Percentiles rank a stretch among this genome's conserved stretches.
Evolutionary conservation across 2,329 filamentous ascomycete genomes (phyloP).

Genomic region (Pezizomycotina sp.): DNA sequence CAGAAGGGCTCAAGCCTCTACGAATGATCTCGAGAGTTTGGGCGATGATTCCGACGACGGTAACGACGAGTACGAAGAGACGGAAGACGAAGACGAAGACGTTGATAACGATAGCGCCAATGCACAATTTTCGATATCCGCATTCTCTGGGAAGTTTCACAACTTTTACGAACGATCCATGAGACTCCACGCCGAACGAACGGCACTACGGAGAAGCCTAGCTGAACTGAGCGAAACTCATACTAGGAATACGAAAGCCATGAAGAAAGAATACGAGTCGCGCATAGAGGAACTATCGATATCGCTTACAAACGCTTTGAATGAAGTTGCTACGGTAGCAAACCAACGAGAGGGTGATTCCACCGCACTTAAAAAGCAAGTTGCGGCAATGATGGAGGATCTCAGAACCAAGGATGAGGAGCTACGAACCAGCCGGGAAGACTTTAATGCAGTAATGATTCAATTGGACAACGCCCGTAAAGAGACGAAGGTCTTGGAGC

Average conservation of each 20-base stretch:
- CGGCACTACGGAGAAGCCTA: constrained; percentile 75
- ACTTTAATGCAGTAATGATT: constrained; percentile 31
- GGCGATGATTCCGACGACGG: constrained; percentile 41
- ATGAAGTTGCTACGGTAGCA: too few relatives aligned
- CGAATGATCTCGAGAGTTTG: too few relatives aligned
- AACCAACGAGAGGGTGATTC: too few relatives aligned
- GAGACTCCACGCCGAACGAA: constrained; percentile 69
- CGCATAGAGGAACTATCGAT: constrained; percentile 14
- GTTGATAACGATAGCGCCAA: too few relatives aligned
- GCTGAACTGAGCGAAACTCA: constrained; percentile 70
- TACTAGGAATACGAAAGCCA: constrained; percentile 11
- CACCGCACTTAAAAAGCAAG: constrained; percentile 80
- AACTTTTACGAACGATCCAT: constrained; percentile 63
- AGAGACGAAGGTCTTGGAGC: too few relatives aligned
- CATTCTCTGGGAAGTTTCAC: constrained; percentile 64
- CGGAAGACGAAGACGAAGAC: constrained; percentile 44
- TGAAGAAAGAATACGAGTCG: constrained; percentile 11
- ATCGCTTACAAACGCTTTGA: constrained; percentile 17
- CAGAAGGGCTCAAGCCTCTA: too few relatives aligned
- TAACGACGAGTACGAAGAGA: constrained; percentile 43
- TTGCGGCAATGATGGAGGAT: too few relatives aligned
- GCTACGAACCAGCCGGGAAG: constrained; percentile 25
- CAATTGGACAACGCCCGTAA: constrained; percentile 33
- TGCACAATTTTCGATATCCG: constrained; percentile 49
- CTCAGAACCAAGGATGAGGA: constrained; percentile 30